Evolutionary conservation across 257 asterid species (phyloP).

Genomic region (Nyctanthes arbortristis): DNA sequence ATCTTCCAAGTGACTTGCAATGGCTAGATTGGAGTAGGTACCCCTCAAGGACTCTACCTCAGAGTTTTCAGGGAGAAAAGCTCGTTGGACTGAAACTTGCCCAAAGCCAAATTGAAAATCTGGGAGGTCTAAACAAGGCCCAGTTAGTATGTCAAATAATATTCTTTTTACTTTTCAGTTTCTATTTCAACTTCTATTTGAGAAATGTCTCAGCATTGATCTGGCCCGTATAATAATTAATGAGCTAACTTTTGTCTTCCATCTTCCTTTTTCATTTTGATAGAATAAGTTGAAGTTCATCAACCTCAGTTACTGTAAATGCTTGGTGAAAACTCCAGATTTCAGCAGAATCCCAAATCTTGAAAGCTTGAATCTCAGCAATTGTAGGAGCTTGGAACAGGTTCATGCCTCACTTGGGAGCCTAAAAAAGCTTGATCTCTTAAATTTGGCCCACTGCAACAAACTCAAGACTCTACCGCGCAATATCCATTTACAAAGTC

Average conservation of each 20-base stretch:
- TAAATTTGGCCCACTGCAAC: constrained; percentile 19
- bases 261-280: not conserved
- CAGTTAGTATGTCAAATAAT: not conserved
- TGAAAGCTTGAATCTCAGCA: constrained; percentile 21
- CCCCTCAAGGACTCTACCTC: constrained; percentile 10
- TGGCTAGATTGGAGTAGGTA: constrained; percentile 23
- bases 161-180: not conserved
- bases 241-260: not conserved
- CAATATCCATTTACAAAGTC: constrained; percentile 4
- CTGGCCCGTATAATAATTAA: no score
- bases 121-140: constrained; percentile 13
- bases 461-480: constrained; percentile 19
- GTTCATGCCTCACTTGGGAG: constrained; percentile 12
- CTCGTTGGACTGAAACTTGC: constrained; percentile 16
- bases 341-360: constrained; percentile 20
- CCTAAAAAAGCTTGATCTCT: not conserved
- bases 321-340: constrained; percentile 21
- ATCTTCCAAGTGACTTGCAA: constrained; percentile 16
- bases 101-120: not conserved
- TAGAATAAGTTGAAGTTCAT: constrained; percentile 26
- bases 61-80: constrained; percentile 17
- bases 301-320: constrained; percentile 26
- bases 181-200: no score
- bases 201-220: not conserved
- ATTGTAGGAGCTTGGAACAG: constrained; percentile 17